Base-by-base conservation (phyloP, 1,284 basidiomycete genomes). In the Neotropicomus parvogracilis region DNA sequence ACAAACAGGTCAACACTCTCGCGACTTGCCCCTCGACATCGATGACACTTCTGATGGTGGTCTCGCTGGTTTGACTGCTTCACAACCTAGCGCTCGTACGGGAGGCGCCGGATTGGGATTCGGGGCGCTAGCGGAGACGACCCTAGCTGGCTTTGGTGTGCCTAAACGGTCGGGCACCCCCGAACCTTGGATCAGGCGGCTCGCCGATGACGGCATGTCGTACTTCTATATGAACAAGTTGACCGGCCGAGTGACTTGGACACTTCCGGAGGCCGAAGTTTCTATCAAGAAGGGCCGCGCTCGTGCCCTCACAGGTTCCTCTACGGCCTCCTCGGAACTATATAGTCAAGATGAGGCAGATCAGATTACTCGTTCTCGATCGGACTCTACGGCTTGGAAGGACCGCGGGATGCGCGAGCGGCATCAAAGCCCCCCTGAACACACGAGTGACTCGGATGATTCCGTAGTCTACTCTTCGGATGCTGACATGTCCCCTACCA, bases 171-270 rank as follows among this genome's bases (percentile, higher is more conserved):
- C 74, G 28, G 74, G 76, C 26, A 85, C 79, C 7, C 87, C 88
- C 21, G 82, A 88, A 54, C 85, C 84, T 8, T 95, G 92, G 92
- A 70, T 83, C 17, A 80, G 80, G 54, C 81, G 83, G 41, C 73
- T 91, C 40, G 85, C 85, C 19, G 88, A 93, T 59, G 91, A 95
- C 60, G 91, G 91, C n/a, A 72, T 81, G 64, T 80, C 83, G 2
- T 89, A 86, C 66, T 91, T 82, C 65, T 94, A 90, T 66, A 68
- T 78, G 64, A 93, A 95, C 72, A 81, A 78, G 55, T 60, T 77
- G 14, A 87, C 85, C 46, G 85, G 86, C 19, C 73, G 81, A 51
- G 70, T 83, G 21, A 78, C 77, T 40, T 88, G 85, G 88, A 81
- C 79, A 1, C 70, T 80, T 29, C 83, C 85, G 19, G 77, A 79